phyloP scores from a whole-genome alignment of 176 grass and related monocot genomes.

The Oryza meyeriana region DNA sequence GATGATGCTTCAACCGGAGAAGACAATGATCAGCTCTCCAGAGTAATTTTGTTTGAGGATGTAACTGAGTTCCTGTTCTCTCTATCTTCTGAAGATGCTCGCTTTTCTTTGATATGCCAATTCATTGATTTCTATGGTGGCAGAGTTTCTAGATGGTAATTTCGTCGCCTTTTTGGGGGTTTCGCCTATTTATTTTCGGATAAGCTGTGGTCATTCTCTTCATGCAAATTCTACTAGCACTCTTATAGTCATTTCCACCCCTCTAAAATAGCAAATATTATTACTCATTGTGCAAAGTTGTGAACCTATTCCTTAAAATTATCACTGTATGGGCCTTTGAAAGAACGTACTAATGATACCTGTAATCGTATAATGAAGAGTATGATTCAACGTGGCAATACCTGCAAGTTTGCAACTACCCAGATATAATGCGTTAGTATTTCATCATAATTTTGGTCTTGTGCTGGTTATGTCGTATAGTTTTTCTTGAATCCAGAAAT shows the following conservation, averaged over 20 bases:
- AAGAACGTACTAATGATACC: background rate
- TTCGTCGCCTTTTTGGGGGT: background rate
- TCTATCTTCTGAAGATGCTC: slow-evolving; percentile 77
- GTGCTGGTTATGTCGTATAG: background rate
- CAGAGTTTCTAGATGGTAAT: slow-evolving; percentile 88
- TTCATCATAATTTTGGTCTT: slow-evolving; percentile 17
- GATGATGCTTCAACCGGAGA: slow-evolving; percentile 49
- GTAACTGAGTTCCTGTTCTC: slow-evolving; percentile 82
- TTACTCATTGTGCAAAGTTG: background rate
- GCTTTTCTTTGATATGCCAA: slow-evolving; percentile 87
- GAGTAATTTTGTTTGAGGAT: slow-evolving; percentile 97
- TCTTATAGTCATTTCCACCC: background rate
- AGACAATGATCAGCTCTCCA: slow-evolving; percentile 75
- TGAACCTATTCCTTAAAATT: background rate
- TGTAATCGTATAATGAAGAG: background rate
- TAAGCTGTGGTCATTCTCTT: slow-evolving; percentile 12
- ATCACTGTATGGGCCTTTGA: background rate
- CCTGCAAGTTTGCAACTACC: background rate
- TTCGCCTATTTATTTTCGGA: background rate
- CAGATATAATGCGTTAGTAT: background rate
- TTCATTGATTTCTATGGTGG: slow-evolving; percentile 97
- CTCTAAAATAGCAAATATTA: background rate
- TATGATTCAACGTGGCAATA: background rate
- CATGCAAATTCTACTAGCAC: slow-evolving; percentile 3
- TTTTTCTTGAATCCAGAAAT: background rate